A percentile compares a stretch with the other conserved stretches of the same genome.
Evolutionary conservation across 2,329 filamentous ascomycete species (phyloP).

Genomic region (Cadophora malorum): DNA sequence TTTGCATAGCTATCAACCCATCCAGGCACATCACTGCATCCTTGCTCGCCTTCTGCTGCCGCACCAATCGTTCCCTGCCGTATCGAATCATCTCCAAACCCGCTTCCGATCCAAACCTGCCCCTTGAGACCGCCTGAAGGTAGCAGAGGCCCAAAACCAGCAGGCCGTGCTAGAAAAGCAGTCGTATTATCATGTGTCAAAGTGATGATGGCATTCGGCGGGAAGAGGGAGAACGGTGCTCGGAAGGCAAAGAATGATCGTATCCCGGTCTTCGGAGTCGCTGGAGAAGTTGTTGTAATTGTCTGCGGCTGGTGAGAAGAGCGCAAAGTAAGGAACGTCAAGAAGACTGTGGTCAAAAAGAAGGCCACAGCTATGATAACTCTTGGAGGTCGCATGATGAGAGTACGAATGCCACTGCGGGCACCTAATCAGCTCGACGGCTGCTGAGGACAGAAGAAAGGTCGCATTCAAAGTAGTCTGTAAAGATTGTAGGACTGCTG

Average conservation of each 20-base stretch:
- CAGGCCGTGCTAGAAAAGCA: conserved; percentile 91
- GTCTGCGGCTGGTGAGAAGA: conserved; percentile 39
- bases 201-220: conserved; percentile 93
- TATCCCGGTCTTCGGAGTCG: conserved; percentile 50
- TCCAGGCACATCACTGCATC: conserved; percentile 92
- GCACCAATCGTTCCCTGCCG: conserved; percentile 59
- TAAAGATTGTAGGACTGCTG: not conserved
- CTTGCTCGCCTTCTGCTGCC: conserved; percentile 79
- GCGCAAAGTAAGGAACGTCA: conserved; percentile 43
- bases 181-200: conserved; percentile 98
- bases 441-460: conserved; percentile 30
- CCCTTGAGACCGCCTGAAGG: conserved; percentile 81
- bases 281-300: conserved; percentile 31
- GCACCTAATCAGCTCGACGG: conserved; percentile 41
- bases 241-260: conserved; percentile 72
- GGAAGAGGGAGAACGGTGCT: conserved; percentile 85
- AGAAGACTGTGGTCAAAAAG: conserved; percentile 41
- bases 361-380: conserved; percentile 44
- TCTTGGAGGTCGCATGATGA: conserved; percentile 46
- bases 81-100: conserved; percentile 81
- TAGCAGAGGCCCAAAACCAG: conserved; percentile 86
- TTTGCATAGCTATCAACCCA: conserved; percentile 72
- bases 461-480: conserved; percentile 36
- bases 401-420: conserved; percentile 32
- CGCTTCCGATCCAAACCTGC: conserved; percentile 90